A percentile compares a stretch with the other conserved stretches of the same genome.
These are phyloP conservation scores for Barbarea vulgaris DNA, from an alignment of 345 rosid species.

Conservation along the genomic window DNA sequence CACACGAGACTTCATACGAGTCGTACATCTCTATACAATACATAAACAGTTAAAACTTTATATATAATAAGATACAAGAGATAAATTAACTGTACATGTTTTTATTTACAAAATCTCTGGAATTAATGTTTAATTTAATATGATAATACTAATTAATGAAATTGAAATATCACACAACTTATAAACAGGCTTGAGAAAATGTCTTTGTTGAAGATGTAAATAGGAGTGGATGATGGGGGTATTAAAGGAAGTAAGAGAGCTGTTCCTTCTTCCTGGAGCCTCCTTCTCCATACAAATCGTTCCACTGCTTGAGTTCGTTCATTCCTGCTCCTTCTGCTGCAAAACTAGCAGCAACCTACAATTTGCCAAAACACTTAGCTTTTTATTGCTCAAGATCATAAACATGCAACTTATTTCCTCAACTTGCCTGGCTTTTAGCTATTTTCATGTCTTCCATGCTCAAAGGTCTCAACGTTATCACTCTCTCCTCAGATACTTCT, in stretches of 20 bases:
- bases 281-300: conserved; percentile 87
- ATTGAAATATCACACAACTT: conserved; percentile 15
- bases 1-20: background rate
- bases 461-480: conserved; percentile 67
- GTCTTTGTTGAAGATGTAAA: conserved; percentile 1
- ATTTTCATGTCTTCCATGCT: conserved; percentile 91
- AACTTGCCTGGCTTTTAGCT: conserved; percentile 84
- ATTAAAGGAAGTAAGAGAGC: conserved; percentile 80
- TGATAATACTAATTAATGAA: conserved; percentile 20
- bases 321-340: conserved; percentile 78
- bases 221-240: background rate
- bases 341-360: conserved; percentile 92
- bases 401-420: conserved; percentile 1
- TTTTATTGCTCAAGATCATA: background rate
- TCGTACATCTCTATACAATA: background rate
- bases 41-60: conserved; percentile 12
- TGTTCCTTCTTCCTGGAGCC: conserved; percentile 95
- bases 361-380: background rate
- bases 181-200: background rate
- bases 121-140: conserved; percentile 8
- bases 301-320: conserved; percentile 93
- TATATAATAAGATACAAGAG: conserved; percentile 22
- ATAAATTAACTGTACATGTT: conserved; percentile 22
- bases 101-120: conserved; percentile 26
- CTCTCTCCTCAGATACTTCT: conserved; percentile 59